These are phyloP conservation scores for Kregervanrija pseudodelftensis DNA, from an alignment of 805 yeast species.

Conservation along the genomic window DNA sequence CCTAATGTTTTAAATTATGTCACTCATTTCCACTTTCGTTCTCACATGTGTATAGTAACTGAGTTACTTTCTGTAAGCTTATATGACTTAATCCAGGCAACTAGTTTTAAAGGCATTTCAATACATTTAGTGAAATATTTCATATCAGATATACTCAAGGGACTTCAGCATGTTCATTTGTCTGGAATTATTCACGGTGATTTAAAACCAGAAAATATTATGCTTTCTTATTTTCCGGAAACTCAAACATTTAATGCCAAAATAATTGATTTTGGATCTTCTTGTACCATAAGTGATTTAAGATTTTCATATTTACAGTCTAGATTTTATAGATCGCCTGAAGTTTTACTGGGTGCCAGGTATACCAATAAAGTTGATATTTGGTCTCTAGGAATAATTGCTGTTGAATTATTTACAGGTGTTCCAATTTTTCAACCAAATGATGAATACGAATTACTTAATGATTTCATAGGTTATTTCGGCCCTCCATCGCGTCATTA, in stretches of 20 bases:
- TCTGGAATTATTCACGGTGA: constrained; percentile 71
- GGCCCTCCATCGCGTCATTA: constrained; percentile 40
- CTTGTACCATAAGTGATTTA: constrained; percentile 39
- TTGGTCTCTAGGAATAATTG: constrained; percentile 95
- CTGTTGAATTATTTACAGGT: constrained; percentile 75
- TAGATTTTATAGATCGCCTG: constrained; percentile 75
- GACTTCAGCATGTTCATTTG: constrained; percentile 52
- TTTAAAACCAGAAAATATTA: constrained; percentile 77
- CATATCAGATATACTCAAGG: constrained; percentile 49
- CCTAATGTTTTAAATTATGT: constrained; percentile 43
- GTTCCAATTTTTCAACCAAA: constrained; percentile 40
- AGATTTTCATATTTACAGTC: constrained; percentile 51
- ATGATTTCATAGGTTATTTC: constrained; percentile 31
- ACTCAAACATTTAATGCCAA: constrained; percentile 35
- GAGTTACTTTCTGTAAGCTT: constrained; percentile 65
- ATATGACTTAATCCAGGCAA: constrained; percentile 49
- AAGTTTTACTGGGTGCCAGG: constrained; percentile 59
- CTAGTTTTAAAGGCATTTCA: constrained; percentile 43
- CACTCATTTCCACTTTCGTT: constrained; percentile 71
- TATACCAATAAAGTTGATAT: constrained; percentile 52
- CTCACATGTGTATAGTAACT: constrained; percentile 76
- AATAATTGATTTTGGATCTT: constrained; percentile 77
- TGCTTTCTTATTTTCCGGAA: constrained; percentile 39
- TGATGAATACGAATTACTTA: constrained; percentile 42
- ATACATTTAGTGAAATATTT: constrained; percentile 35